Percentiles rank a stretch among this genome's conserved stretches.
These are phyloP conservation scores for Grammothele lineata DNA, from an alignment of 768 basidiomycete genomes.

Conservation along the genomic window DNA sequence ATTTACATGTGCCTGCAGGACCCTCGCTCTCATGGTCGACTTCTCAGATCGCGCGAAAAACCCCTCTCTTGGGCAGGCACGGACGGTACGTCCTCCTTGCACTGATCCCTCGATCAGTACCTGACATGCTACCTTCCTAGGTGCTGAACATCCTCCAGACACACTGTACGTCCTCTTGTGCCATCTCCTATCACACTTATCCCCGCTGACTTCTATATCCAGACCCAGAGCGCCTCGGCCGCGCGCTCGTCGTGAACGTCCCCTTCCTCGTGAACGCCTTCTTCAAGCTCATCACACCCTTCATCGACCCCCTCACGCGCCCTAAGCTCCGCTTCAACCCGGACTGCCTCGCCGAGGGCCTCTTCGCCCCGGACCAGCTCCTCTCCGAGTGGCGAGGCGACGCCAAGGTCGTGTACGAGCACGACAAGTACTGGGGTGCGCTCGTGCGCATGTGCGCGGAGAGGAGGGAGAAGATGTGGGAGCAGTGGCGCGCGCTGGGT, in stretches of 20 bases:
- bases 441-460: constrained; percentile 53
- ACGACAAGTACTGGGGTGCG: constrained; percentile 71
- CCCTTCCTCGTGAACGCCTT: constrained; percentile 74
- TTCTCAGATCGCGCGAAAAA: constrained; percentile 69
- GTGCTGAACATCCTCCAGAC: constrained; percentile 59
- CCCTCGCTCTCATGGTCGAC: constrained; percentile 69
- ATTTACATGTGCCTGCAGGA: constrained; percentile 35
- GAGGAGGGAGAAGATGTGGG: constrained; percentile 44
- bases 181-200: background rate
- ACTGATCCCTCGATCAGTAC: background rate
- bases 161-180: constrained; percentile 39
- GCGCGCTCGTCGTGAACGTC: constrained; percentile 71
- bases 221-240: constrained; percentile 79
- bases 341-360: constrained; percentile 53
- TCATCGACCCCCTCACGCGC: constrained; percentile 80
- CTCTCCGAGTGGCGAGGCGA: constrained; percentile 71
- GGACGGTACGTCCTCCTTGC: constrained; percentile 27
- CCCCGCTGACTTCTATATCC: background rate
- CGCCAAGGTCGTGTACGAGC: constrained; percentile 65
- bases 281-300: constrained; percentile 73
- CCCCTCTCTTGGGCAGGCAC: constrained; percentile 37
- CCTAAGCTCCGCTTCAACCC: constrained; percentile 77
- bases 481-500: constrained; percentile 66
- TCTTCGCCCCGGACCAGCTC: constrained; percentile 69
- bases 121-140: constrained; percentile 2